Conservation (phyloP, 2,329 filamentous ascomycete genomes). For the Torrubiellomyces zombiae region DNA sequence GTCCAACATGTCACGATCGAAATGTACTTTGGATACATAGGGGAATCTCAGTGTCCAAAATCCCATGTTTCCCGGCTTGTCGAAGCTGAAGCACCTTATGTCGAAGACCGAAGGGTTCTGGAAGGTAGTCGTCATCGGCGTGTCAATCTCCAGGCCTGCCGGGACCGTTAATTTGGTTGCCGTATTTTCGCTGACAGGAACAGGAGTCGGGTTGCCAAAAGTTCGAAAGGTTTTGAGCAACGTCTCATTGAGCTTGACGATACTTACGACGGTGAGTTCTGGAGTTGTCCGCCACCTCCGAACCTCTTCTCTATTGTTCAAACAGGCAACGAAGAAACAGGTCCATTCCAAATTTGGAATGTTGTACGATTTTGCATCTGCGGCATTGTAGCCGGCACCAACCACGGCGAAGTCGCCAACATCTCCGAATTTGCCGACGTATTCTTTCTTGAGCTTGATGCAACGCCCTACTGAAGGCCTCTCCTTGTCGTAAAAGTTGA, state of each 20-base stretch:
- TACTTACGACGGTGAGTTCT: constrained; percentile 49
- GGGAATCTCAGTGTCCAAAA: constrained; percentile 69
- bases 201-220: constrained; percentile 26
- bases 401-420: constrained; percentile 70
- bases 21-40: constrained; percentile 58
- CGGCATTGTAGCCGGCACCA: constrained; percentile 54
- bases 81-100: constrained; percentile 63
- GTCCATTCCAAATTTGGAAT: constrained; percentile 52
- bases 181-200: constrained; percentile 19
- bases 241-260: constrained; percentile 36
- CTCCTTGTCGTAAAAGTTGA: constrained; percentile 29
- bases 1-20: constrained; percentile 54
- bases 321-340: constrained; percentile 63
- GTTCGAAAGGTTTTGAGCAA: constrained; percentile 33
- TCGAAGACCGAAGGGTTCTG: constrained; percentile 61
- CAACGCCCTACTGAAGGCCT: constrained; percentile 30
- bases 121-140: constrained; percentile 39
- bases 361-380: constrained; percentile 38
- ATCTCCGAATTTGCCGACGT: constrained; percentile 60
- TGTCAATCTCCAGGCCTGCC: constrained; percentile 22
- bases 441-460: constrained; percentile 83
- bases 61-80: constrained; percentile 48
- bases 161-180: constrained; percentile 30
- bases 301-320: constrained; percentile 49
- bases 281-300: constrained; percentile 33